Conservation (phyloP, 2,329 filamentous ascomycete species). For the Cladophialophora bantiana region DNA sequence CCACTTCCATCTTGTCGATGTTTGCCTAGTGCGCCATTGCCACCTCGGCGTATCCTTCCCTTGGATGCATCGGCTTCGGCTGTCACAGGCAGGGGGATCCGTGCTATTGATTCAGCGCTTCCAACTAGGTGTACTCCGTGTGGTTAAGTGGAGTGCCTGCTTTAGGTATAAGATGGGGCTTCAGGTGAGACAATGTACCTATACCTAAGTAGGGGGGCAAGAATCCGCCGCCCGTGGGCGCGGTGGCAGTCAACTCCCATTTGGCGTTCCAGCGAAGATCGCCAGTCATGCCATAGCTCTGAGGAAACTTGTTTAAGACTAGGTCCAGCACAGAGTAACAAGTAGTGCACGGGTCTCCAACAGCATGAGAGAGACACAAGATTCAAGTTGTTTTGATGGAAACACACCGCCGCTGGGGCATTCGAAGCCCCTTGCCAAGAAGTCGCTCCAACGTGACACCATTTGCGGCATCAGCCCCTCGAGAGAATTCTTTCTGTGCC, state of each 20-base stretch:
- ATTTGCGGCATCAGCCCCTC: background rate
- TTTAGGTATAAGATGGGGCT: constrained; percentile 3
- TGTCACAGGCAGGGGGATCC: background rate
- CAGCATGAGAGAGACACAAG: background rate
- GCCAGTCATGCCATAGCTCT: background rate
- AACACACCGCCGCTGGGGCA: background rate
- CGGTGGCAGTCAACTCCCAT: background rate
- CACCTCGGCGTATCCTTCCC: background rate
- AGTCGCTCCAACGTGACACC: constrained; percentile 4
- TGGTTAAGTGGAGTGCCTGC: background rate
- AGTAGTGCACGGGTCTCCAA: background rate
- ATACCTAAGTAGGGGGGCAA: background rate
- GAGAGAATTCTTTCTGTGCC: background rate
- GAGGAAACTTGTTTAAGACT: background rate
- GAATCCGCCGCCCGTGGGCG: background rate
- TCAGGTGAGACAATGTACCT: constrained; percentile 1
- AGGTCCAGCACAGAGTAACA: background rate
- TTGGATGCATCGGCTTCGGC: background rate
- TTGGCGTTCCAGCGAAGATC: background rate
- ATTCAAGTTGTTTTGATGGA: background rate
- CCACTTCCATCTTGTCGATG: background rate
- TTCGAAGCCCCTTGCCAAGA: background rate
- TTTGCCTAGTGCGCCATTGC: background rate
- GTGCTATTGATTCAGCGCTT: background rate
- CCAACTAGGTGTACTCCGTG: background rate